Evolutionary conservation across 1,284 basidiomycete genomes (phyloP).

Genomic region (Ganoderma sinense): DNA sequence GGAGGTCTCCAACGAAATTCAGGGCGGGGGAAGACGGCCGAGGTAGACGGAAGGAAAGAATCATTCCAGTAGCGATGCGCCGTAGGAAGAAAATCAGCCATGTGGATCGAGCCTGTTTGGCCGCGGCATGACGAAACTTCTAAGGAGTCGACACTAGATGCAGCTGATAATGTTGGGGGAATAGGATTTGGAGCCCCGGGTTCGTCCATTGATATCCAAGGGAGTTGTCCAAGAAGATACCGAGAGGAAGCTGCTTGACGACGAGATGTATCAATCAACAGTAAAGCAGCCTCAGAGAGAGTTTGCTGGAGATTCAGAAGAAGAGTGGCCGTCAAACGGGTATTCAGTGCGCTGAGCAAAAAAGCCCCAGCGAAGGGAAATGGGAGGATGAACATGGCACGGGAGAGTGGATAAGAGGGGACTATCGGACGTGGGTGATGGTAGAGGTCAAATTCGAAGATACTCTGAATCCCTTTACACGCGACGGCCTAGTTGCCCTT

Average conservation of each 20-base stretch:
- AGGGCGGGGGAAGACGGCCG: slow-evolving; percentile 10
- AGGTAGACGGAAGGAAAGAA: slow-evolving; percentile 15
- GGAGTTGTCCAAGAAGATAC: slow-evolving; percentile 1
- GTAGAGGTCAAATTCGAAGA: slow-evolving; percentile 1
- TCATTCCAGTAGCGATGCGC: slow-evolving; percentile 1
- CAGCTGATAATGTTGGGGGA: neutral
- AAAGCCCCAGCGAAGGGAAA: slow-evolving; percentile 23
- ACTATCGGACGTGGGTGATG: neutral
- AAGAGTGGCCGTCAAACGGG: slow-evolving; percentile 20
- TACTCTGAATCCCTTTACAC: neutral
- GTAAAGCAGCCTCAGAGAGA: slow-evolving; percentile 10
- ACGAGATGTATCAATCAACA: neutral
- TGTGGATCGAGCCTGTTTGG: neutral
- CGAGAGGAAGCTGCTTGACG: neutral
- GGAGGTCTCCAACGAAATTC: slow-evolving; percentile 14
- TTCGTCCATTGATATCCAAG: neutral
- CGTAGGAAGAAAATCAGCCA: slow-evolving; percentile 14
- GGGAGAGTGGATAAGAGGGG: neutral
- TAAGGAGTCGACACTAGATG: neutral
- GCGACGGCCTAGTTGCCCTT: neutral
- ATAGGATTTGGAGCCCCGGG: neutral
- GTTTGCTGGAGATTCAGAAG: slow-evolving; percentile 16
- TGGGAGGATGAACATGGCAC: slow-evolving; percentile 22
- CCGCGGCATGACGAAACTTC: neutral
- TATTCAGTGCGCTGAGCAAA: slow-evolving; percentile 22